Evolutionary conservation across 352 stramenopile genomes (phyloP), one percentile per base, ranked within the genome.

Genomic region (Phytophthora nicotianae): DNA sequence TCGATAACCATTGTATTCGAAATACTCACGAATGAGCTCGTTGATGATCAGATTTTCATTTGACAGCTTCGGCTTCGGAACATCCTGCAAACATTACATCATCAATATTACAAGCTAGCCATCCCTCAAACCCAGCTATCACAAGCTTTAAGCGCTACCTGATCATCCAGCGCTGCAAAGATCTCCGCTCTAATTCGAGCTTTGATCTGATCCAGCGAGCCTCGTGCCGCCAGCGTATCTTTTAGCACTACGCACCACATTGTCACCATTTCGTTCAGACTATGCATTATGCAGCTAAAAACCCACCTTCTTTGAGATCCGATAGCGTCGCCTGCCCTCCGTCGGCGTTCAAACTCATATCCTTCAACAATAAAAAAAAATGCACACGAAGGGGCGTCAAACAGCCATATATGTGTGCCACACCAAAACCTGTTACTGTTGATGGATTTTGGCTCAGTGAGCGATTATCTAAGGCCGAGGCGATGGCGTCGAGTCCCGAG

Each of bases 21-120:
- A 70, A 65, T 98, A 98, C 43, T 98, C 94, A 6, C 90, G 79
- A 48, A 98, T 96, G 19, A 98, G 74, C 74, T 98, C 92, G 62
- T 98, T 98, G 55, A 98, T 95, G 43, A 98, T 68, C 40, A 98
- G 74, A 65, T 97, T 98, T 43, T 98, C 92, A 62, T 95, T 97
- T 17, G 86, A 96, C 1, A 97, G 68, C 42, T 81, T 89, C 19
- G 88, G 89, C 50, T 89, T 92, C 0, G 81, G 78, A 0, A 80
- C 75, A 13, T 70, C 58, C 68, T 70, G 21, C 23, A 47, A 35
- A 13, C 3, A 13, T 35, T 3, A 17, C 26, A 62, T 19, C 27
- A 48, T 1, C 26, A 11, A 13, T 17, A 40, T 4, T 17, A 10
- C 23, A 23, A 55, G 26, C 46, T 6, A 20, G 21, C n/a, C 21